These are phyloP conservation scores for Cryptosporidium sp. DNA, from an alignment of 169 alveolate genomes.

Conservation along the genomic window DNA sequence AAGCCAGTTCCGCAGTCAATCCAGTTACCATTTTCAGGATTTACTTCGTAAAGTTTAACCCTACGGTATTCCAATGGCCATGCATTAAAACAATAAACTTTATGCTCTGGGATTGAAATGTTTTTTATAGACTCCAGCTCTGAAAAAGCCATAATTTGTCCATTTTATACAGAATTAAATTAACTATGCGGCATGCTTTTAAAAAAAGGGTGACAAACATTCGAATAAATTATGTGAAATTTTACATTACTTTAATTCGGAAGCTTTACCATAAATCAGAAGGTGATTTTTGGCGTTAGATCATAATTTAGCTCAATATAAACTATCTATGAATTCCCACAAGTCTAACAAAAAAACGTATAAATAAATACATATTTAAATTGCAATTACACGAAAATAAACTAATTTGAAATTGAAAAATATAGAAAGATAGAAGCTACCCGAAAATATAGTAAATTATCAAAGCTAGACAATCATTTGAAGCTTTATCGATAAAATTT, in stretches of 20 bases:
- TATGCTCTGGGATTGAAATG: background rate
- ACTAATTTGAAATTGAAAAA: background rate
- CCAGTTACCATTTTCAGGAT: slow-evolving; percentile 75
- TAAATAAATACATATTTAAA: no score
- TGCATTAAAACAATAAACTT: slow-evolving; percentile 18
- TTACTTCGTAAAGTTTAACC: slow-evolving; percentile 82
- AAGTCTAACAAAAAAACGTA: no score
- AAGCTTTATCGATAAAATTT: no score
- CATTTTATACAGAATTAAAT: slow-evolving; percentile 3
- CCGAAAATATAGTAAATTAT: background rate
- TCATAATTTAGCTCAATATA: background rate
- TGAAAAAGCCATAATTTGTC: slow-evolving; percentile 35
- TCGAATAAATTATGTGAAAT: no score
- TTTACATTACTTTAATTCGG: no score
- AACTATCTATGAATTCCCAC: background rate
- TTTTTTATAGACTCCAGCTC: slow-evolving; percentile 2
- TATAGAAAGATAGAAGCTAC: background rate
- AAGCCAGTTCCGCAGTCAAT: slow-evolving; percentile 75
- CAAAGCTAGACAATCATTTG: background rate
- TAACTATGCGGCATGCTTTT: background rate
- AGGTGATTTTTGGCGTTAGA: no score
- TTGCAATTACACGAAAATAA: background rate
- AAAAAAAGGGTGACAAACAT: background rate
- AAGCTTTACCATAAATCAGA: no score
- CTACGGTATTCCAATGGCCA: slow-evolving; percentile 74